Conservation (phyloP, 495 filamentous ascomycete genomes). For the Rhizodiscina lignyota region DNA sequence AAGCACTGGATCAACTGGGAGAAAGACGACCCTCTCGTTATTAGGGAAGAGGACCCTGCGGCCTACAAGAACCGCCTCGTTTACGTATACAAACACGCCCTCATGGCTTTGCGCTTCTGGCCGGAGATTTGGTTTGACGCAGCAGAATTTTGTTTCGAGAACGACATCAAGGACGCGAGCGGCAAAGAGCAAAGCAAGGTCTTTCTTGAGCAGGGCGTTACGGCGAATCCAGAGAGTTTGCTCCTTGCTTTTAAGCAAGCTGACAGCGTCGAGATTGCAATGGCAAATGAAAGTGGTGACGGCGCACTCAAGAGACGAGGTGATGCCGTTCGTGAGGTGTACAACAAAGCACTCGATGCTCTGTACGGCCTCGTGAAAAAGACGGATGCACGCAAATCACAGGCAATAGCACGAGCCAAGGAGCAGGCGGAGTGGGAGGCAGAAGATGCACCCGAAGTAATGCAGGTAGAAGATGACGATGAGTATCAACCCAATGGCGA, state of each 20-base stretch:
- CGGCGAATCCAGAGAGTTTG: conserved; percentile 86
- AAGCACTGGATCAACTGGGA: conserved; percentile 90
- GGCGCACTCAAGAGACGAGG: conserved; percentile 50
- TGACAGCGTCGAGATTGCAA: conserved; percentile 64
- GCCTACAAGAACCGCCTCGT: conserved; percentile 61
- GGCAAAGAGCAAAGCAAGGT: too few species aligned
- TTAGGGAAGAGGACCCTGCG: conserved; percentile 59
- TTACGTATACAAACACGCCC: conserved; percentile 83
- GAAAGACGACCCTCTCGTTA: conserved; percentile 72
- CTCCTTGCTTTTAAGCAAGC: conserved; percentile 76
- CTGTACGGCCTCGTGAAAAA: conserved; percentile 67
- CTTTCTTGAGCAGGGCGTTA: conserved; percentile 68
- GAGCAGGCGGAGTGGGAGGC: conserved; percentile 26
- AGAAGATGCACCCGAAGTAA: conserved; percentile 19
- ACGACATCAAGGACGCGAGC: conserved; percentile 42
- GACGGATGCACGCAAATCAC: conserved; percentile 52
- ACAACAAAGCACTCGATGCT: conserved; percentile 64
- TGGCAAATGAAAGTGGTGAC: conserved; percentile 47
- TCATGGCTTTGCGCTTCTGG: conserved; percentile 87
- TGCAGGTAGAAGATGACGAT: conserved; percentile 43
- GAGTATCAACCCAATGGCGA: conserved; percentile 36
- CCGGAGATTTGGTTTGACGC: conserved; percentile 94
- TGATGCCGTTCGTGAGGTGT: conserved; percentile 60
- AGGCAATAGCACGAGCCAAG: conserved; percentile 55
- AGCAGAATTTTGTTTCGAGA: conserved; percentile 78